These are phyloP conservation scores for Nissolia schottii DNA, from an alignment of 306 rosid species.

Conservation along the genomic window DNA sequence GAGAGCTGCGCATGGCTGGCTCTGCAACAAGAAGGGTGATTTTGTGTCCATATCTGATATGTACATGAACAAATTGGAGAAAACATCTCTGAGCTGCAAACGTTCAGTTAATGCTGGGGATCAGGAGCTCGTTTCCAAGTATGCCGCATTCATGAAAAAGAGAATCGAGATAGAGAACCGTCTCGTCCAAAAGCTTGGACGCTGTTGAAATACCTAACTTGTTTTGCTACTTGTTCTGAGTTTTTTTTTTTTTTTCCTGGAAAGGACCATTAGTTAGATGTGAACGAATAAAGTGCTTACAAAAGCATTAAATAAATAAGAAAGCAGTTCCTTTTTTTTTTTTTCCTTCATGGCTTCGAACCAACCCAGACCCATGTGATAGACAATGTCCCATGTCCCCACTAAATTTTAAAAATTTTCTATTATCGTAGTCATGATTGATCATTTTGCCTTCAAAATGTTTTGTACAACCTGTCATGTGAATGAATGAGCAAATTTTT, in stretches of 20 bases:
- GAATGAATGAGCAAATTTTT: background rate
- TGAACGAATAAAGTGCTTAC: constrained; percentile 1
- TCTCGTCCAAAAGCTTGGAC: constrained; percentile 69
- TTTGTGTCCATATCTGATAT: constrained; percentile 60
- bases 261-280: background rate
- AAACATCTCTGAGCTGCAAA: constrained; percentile 68
- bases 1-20: constrained; percentile 98
- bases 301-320: background rate
- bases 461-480: background rate
- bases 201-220: constrained; percentile 30
- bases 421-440: background rate
- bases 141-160: constrained; percentile 62
- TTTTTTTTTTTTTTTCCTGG: background rate
- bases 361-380: background rate
- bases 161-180: constrained; percentile 79
- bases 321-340: no score
- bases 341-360: background rate
- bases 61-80: constrained; percentile 62
- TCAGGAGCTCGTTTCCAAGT: constrained; percentile 47
- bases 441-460: background rate
- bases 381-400: background rate
- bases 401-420: background rate
- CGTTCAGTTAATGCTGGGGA: constrained; percentile 63
- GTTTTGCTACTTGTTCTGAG: background rate
- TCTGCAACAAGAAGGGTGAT: constrained; percentile 60